Evolutionary conservation across 495 filamentous ascomycete species (phyloP), one percentile per base, ranked within the genome.

Genomic region (Penicillium argentinense): DNA sequence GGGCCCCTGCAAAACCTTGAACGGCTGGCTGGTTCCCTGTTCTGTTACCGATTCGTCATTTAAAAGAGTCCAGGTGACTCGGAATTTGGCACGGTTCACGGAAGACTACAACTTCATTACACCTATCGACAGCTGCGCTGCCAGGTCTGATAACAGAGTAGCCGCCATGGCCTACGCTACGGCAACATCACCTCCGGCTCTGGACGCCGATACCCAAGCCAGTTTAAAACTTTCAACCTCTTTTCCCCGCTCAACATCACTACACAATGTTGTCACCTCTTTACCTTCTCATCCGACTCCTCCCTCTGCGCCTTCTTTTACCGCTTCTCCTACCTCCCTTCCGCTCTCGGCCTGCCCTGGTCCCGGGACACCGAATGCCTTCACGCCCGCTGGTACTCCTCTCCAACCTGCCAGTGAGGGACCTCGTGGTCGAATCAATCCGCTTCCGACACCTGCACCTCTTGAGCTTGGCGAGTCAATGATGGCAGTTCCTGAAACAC

Each of bases 391-490:
- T 19, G 71, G 72, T 33, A 78, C 73, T 50, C 79, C 78, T 40
- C 57, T 75, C 30, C 73, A 80, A 55, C 53, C 66, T 22, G 70
- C 80, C 9, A 68, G 75, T 7, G 80, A 83, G 47, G 68, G 71
- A 21, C 57, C 66, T 26, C 74, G 74, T 36, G 74, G 73, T 40
- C 76, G 73, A 52, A 52, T 68, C 48, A 54, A 57, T 34, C 53
- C 61, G 29, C 55, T 67, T 36, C 58, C 64, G 11, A 64, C 62
- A 14, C 73, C 74, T n/a, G 63, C 62, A 11, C 68, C 70, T 9
- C 60, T 82, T 32, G 78, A 82, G 43, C 72, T 83, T 36, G 77
- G 77, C 27, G 80, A 84, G 48, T 66, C 76, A n/a, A 64, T 68
- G n/a, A 73, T 79, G 59, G 68, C 66, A 22, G 47, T 74, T 17